phyloP scores from a whole-genome alignment of 352 stramenopile genomes.

The Phytophthora podocarpi region DNA sequence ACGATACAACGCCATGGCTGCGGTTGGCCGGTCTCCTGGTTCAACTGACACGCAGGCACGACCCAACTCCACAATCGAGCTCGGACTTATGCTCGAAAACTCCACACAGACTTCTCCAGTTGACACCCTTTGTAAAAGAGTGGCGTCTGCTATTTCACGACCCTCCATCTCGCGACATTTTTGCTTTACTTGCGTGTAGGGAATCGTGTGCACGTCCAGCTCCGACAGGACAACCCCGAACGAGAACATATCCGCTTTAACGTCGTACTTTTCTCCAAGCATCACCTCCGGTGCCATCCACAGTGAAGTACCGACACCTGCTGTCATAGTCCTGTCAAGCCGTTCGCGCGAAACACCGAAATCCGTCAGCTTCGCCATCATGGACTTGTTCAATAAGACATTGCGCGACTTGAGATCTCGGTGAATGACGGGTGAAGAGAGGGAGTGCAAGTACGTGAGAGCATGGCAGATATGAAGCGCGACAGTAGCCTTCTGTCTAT shows the following conservation, averaged over 20 bases:
- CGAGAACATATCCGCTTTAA: constrained; percentile 20
- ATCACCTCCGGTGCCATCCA: constrained; percentile 26
- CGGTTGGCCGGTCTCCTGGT: constrained; percentile 19
- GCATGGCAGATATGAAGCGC: constrained; percentile 33
- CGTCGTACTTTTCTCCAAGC: constrained; percentile 12
- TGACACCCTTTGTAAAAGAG: constrained; percentile 2
- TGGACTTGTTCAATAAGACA: constrained; percentile 31
- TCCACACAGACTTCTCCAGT: constrained; percentile 2
- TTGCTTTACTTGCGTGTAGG: not conserved
- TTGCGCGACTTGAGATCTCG: constrained; percentile 49
- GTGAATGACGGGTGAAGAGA: constrained; percentile 32
- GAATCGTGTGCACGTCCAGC: constrained; percentile 16
- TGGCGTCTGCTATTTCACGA: constrained; percentile 10
- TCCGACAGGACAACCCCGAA: constrained; percentile 20
- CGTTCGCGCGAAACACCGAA: constrained; percentile 65
- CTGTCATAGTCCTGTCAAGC: constrained; percentile 36
- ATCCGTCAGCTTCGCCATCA: constrained; percentile 68
- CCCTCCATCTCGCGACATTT: not conserved
- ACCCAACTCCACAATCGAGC: constrained; percentile 6
- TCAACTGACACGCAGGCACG: constrained; percentile 32
- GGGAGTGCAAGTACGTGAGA: constrained; percentile 36
- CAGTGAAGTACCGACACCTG: constrained; percentile 16
- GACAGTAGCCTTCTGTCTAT: constrained; percentile 37
- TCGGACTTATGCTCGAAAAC: constrained; percentile 2
- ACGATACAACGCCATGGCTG: constrained; percentile 23